These are phyloP conservation scores for Orbilia oligospora DNA, from an alignment of 2,329 filamentous ascomycete species.

Conservation along the genomic window DNA sequence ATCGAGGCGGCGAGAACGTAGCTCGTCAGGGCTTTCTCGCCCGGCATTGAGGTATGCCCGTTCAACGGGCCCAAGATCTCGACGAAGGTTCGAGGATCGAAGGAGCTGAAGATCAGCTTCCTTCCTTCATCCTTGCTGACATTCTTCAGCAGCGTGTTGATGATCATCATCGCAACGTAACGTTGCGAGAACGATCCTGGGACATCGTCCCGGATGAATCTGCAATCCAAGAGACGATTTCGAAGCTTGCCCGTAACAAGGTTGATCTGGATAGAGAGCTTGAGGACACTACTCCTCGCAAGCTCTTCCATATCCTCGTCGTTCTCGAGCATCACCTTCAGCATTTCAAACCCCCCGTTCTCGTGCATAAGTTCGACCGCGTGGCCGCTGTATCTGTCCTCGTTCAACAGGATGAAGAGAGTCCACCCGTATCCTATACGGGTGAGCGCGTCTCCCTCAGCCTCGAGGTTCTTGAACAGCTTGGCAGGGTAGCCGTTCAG, in stretches of 20 bases:
- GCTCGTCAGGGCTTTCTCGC: slow-evolving; percentile 21
- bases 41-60: slow-evolving; percentile 14
- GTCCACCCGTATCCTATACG: slow-evolving; percentile 58
- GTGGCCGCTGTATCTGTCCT: slow-evolving; percentile 55
- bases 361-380: slow-evolving; percentile 48
- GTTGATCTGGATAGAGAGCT: slow-evolving; percentile 50
- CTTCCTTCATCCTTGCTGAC: slow-evolving; percentile 57
- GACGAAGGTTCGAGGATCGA: slow-evolving; percentile 49
- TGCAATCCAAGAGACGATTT: slow-evolving; percentile 42
- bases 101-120: slow-evolving; percentile 44
- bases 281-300: slow-evolving; percentile 57
- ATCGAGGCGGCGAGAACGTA: slow-evolving; percentile 21
- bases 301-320: slow-evolving; percentile 54
- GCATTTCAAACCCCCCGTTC: slow-evolving; percentile 54
- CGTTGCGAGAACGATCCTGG: slow-evolving; percentile 52
- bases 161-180: slow-evolving; percentile 55
- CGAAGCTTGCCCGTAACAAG: slow-evolving; percentile 45
- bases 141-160: slow-evolving; percentile 50
- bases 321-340: slow-evolving; percentile 45
- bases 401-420: slow-evolving; percentile 54
- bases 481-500: slow-evolving; percentile 53
- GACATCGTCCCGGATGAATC: slow-evolving; percentile 44
- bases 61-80: slow-evolving; percentile 50
- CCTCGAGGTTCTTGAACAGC: slow-evolving; percentile 41
- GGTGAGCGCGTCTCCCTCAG: slow-evolving; percentile 50